These are phyloP conservation scores for Heterobasidion annosum DNA, from an alignment of 1,284 basidiomycete species.

Conservation along the genomic window DNA sequence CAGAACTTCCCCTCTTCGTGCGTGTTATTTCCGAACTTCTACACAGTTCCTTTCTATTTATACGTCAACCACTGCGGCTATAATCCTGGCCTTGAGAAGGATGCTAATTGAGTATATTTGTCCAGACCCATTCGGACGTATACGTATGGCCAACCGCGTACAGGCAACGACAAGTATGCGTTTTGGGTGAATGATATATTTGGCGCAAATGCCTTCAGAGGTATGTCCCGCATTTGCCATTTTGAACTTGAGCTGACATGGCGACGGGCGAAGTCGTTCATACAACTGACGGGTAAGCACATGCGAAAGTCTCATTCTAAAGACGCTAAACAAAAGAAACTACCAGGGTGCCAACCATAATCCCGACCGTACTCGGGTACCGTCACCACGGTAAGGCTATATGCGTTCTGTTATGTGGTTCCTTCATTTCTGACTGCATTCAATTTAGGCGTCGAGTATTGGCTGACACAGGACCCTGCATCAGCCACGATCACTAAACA, in stretches of 20 bases:
- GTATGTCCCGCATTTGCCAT: conserved; percentile 9
- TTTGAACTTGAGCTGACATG: background rate
- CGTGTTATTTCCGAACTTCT: conserved; percentile 6
- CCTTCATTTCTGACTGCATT: background rate
- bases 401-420: background rate
- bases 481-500: conserved; percentile 12
- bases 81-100: too few relatives aligned
- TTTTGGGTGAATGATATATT: conserved; percentile 30
- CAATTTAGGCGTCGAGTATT: conserved; percentile 26
- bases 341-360: conserved; percentile 34
- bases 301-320: background rate
- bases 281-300: conserved; percentile 16
- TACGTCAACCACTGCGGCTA: too few relatives aligned
- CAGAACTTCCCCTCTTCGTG: conserved; percentile 29
- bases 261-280: conserved; percentile 14
- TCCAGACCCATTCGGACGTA: conserved; percentile 27
- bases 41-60: background rate
- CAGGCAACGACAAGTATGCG: conserved; percentile 35
- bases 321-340: background rate
- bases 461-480: conserved; percentile 18
- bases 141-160: conserved; percentile 39
- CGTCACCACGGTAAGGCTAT: conserved; percentile 29
- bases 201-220: conserved; percentile 24
- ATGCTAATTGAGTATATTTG: background rate
- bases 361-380: conserved; percentile 30